phyloP scores from a whole-genome alignment of 305 asterid species.

The Fraxinus sp. region DNA sequence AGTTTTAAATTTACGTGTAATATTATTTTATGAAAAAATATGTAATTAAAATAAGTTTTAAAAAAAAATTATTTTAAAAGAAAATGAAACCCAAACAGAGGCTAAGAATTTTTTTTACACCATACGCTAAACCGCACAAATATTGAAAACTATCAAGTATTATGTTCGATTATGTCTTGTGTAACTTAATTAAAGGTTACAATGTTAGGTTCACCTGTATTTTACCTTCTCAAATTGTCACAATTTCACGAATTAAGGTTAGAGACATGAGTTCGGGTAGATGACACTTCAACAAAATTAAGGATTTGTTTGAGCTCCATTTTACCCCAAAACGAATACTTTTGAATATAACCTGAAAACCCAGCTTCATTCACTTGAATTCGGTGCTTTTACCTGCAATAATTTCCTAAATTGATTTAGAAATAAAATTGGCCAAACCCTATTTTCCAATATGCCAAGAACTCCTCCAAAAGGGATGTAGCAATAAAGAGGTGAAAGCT shows the following conservation, averaged over 20 bases:
- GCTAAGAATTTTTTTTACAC: neutral
- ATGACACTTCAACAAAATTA: neutral
- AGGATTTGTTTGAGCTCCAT: neutral
- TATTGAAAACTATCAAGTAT: too few relatives aligned
- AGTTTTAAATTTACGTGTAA: too few relatives aligned
- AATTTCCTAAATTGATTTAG: neutral
- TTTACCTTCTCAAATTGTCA: neutral
- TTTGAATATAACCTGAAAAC: neutral
- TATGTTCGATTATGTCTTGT: too few relatives aligned
- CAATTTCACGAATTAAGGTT: neutral
- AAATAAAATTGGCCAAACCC: neutral
- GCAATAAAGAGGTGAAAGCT: constrained; percentile 23
- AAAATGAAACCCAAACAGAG: neutral
- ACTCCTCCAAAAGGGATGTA: constrained; percentile 19
- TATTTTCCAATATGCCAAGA: neutral
- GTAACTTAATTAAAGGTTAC: too few relatives aligned
- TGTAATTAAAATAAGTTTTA: too few relatives aligned
- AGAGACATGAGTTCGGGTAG: neutral
- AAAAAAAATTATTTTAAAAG: too few relatives aligned
- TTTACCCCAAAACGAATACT: too few relatives aligned
- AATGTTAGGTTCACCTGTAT: too few relatives aligned
- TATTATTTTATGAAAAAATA: too few relatives aligned
- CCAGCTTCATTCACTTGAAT: neutral
- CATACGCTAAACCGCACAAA: too few relatives aligned
- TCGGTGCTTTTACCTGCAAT: neutral